Percentiles rank a stretch among this genome's conserved stretches.
These are phyloP conservation scores for Mycena sanguinolenta DNA, from an alignment of 768 basidiomycete genomes.

Conservation along the genomic window DNA sequence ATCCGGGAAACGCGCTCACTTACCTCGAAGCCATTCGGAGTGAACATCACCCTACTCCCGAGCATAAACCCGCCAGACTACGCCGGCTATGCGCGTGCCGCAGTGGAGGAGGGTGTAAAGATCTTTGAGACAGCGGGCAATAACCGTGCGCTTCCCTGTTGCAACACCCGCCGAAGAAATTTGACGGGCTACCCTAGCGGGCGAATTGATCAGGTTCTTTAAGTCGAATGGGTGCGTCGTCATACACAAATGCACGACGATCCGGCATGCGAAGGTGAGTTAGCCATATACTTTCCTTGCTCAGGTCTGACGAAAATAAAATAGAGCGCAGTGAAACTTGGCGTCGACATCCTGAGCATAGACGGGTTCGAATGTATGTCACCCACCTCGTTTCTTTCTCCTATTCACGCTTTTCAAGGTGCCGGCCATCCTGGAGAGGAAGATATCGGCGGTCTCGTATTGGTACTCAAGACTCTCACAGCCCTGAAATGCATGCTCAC, in stretches of 20 bases:
- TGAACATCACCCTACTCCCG: constrained; percentile 90
- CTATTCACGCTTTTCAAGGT: constrained; percentile 58
- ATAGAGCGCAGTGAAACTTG: constrained; percentile 77
- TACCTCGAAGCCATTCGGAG: constrained; percentile 84
- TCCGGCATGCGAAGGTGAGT: constrained; percentile 91
- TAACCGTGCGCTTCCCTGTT: constrained; percentile 69
- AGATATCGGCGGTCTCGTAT: constrained; percentile 88
- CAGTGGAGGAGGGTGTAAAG: constrained; percentile 88
- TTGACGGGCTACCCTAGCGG: constrained; percentile 62
- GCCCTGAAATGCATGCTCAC: neutral
- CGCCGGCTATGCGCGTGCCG: constrained; percentile 82
- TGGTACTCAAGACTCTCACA: constrained; percentile 59
- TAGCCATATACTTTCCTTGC: too few relatives aligned
- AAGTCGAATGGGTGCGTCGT: constrained; percentile 84
- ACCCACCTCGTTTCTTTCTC: constrained; percentile 4
- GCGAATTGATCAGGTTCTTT: constrained; percentile 82
- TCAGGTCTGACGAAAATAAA: too few relatives aligned
- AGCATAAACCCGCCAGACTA: constrained; percentile 94
- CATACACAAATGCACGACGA: constrained; percentile 92
- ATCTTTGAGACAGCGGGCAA: constrained; percentile 96
- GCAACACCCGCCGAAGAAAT: too few relatives aligned
- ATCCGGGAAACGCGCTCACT: constrained; percentile 82
- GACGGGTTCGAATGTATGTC: constrained; percentile 90
- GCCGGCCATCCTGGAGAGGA: constrained; percentile 97
- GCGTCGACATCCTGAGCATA: constrained; percentile 90